Percentiles rank a stretch among this genome's conserved stretches.
Evolutionary conservation across 2,329 filamentous ascomycete species (phyloP).

Genomic region (Ambrosiella beaveri): DNA sequence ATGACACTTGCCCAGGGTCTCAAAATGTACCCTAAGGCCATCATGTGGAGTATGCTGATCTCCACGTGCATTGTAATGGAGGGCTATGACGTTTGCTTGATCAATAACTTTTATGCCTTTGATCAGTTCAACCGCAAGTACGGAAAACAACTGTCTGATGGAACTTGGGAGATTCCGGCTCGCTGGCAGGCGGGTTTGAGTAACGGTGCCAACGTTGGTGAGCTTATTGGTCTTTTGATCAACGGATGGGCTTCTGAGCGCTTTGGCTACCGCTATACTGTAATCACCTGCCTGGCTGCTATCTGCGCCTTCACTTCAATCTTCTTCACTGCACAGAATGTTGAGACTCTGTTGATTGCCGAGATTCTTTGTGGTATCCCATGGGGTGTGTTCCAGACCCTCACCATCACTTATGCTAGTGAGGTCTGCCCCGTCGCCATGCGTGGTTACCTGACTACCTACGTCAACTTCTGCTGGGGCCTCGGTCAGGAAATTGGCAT

Average conservation of each 20-base stretch:
- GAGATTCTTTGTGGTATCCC: slow-evolving; percentile 48
- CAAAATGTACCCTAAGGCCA: slow-evolving; percentile 70
- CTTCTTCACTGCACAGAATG: slow-evolving; percentile 46
- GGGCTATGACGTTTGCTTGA: slow-evolving; percentile 65
- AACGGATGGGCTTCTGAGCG: slow-evolving; percentile 49
- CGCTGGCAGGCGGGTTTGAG: slow-evolving; percentile 45
- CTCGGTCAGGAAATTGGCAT: slow-evolving; percentile 58
- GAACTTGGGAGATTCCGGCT: slow-evolving; percentile 38
- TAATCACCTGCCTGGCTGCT: slow-evolving; percentile 38
- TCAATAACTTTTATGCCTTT: slow-evolving; percentile 62
- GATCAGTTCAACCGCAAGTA: slow-evolving; percentile 42
- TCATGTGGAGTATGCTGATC: slow-evolving; percentile 68
- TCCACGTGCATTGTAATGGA: slow-evolving; percentile 90
- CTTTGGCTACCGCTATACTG: slow-evolving; percentile 50
- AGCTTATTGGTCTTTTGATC: slow-evolving; percentile 48
- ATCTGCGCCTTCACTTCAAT: slow-evolving; percentile 42
- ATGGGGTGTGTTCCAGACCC: slow-evolving; percentile 41
- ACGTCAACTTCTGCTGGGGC: slow-evolving; percentile 64
- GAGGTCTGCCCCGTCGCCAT: slow-evolving; percentile 59
- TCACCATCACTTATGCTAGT: slow-evolving; percentile 49
- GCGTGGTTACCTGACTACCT: slow-evolving; percentile 54
- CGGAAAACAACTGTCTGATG: slow-evolving; percentile 29
- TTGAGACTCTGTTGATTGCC: slow-evolving; percentile 39
- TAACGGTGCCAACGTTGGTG: slow-evolving; percentile 42
- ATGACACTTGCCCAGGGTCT: slow-evolving; percentile 65